These are phyloP conservation scores for Penicillium decumbens DNA, from an alignment of 2,329 filamentous ascomycete genomes.

Conservation along the genomic window DNA sequence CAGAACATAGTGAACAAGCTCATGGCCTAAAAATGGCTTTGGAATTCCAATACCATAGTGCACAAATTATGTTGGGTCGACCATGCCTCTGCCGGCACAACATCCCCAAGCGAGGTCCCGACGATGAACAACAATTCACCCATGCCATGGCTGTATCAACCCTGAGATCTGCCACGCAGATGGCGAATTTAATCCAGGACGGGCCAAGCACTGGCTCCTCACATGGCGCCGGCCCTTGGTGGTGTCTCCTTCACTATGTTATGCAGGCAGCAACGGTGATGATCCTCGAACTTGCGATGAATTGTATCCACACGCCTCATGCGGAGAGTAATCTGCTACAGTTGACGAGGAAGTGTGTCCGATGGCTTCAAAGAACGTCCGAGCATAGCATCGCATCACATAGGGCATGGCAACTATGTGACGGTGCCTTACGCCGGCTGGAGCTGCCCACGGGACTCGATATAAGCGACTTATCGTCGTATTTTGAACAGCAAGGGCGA, in stretches of 20 bases:
- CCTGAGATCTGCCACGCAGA: conserved; percentile 33
- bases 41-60: conserved; percentile 36
- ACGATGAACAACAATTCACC: conserved; percentile 24
- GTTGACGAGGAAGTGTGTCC: conserved; percentile 33
- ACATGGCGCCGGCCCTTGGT: conserved; percentile 37
- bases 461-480: conserved; percentile 3
- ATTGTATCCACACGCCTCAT: conserved; percentile 33
- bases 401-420: conserved; percentile 33
- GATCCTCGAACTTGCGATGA: conserved; percentile 37
- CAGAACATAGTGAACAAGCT: background rate
- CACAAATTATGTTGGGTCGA: conserved; percentile 34
- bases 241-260: conserved; percentile 39
- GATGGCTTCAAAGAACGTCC: conserved; percentile 35
- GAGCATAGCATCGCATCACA: conserved; percentile 27
- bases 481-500: conserved; percentile 10
- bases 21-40: conserved; percentile 25
- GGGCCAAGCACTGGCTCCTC: conserved; percentile 30
- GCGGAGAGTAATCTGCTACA: conserved; percentile 27
- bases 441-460: conserved; percentile 16
- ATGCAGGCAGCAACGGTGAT: conserved; percentile 39
- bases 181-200: conserved; percentile 36
- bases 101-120: background rate
- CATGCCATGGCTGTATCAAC: conserved; percentile 10
- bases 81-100: conserved; percentile 35
- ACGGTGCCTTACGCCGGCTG: conserved; percentile 20